Evolutionary conservation across 192 early-diverging fungal genomes (phyloP), one percentile per base, ranked within the genome.

Genomic region (Haplosporangium gracile): DNA sequence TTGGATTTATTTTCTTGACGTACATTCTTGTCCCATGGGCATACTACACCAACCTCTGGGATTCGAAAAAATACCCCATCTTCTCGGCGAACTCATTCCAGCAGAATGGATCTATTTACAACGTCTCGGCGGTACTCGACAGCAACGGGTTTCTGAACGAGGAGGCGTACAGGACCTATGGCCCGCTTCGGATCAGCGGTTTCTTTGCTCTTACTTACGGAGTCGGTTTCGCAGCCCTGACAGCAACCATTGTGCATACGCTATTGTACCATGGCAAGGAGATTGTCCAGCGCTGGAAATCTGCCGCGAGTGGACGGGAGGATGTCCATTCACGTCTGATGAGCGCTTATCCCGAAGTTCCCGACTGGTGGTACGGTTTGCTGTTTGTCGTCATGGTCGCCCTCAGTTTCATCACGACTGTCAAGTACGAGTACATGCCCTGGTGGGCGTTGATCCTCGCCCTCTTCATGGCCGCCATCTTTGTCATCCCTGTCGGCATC

Each of bases 401-500:
- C 34, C 60, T 93, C 15, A 72, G 85, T 7, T 88, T 93, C n/a
- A 82, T 89, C 72, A 85, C 88, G 20, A 85, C 88, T 57, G 81
- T 89, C 74, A 69, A 47, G 13, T 92, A 90, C 65, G 90, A 89
- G 36, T 82, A 88, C 11, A 90, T 97, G 70, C 94, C 95, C 20
- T 95, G 93, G 94, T 96, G 94, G 92, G 95, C 90, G 84, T 75
- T 93, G 20, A 70, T 95, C 13, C 78, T 95, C 32, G 88, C 92
- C 18, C 81, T 93, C 16, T 76, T 79, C 5, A 85, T 95, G 38
- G 84, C 93, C 20, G 51, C 92, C 42, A 78, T 97, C 34, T 95
- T 94, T 65, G 88, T 93, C 18, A 83, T 97, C 24, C 96, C 96
- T 0, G 91, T 98, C 39, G 97, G 96, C 75, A 94, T 97, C 29